phyloP scores from a whole-genome alignment of 495 filamentous ascomycete species.

The Xylaria castorea region DNA sequence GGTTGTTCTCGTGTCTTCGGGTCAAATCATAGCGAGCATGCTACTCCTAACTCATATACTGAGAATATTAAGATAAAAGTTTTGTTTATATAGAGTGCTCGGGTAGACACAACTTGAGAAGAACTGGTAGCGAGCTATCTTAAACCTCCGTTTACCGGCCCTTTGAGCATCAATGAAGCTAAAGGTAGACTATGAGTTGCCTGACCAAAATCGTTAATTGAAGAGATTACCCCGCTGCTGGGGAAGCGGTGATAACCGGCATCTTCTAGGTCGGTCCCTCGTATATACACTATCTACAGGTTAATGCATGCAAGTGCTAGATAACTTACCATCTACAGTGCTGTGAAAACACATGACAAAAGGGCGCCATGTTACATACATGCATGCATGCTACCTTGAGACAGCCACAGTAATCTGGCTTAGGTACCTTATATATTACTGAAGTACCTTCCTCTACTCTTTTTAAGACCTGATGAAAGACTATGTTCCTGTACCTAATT shows the following conservation, averaged over 20 bases:
- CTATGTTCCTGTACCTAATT: no score
- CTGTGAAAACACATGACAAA: neutral
- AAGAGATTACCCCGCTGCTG: neutral
- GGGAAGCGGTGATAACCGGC: neutral
- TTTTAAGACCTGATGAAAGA: no score
- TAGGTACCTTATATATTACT: no score
- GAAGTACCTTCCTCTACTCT: no score
- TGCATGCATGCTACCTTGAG: neutral
- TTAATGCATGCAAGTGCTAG: neutral
- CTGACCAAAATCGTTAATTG: neutral
- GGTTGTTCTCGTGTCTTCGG: neutral
- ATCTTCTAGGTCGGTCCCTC: neutral
- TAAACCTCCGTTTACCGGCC: constrained; percentile 10
- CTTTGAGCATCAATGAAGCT: neutral
- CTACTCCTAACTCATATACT: neutral
- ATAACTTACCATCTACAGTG: neutral
- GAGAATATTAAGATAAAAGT: neutral
- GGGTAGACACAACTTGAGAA: neutral
- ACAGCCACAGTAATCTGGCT: neutral
- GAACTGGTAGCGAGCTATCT: neutral
- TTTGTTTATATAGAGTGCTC: constrained; percentile 1
- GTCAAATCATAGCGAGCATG: neutral
- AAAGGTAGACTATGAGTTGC: neutral
- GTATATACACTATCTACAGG: neutral
- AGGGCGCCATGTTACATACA: neutral